Evolutionary conservation across 106 monocot species (phyloP).

Genomic region (Vanilla planifolia): DNA sequence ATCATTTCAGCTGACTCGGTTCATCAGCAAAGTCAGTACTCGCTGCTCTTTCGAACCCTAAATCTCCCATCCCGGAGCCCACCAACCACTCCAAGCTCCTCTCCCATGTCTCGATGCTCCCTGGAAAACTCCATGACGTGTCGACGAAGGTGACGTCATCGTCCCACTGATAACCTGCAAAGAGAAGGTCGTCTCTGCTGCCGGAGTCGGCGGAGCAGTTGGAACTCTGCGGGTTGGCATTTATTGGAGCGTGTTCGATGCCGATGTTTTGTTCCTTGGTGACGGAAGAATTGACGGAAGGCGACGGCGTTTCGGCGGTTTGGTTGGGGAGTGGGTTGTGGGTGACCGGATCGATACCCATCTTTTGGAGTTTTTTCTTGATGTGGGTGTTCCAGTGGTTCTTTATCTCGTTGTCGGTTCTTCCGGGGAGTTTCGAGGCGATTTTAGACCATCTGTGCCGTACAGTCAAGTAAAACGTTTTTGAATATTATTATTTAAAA

Average conservation of each 20-base stretch:
- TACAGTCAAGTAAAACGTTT: not conserved
- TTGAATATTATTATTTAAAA: not conserved
- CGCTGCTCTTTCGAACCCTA: conserved; percentile 13
- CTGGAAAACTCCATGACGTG: conserved; percentile 18
- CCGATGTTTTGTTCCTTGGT: not conserved
- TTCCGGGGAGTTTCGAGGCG: conserved; percentile 65
- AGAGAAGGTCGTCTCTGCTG: not conserved
- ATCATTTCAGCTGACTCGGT: not conserved
- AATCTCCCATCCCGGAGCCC: conserved; percentile 26
- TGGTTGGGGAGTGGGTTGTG: conserved; percentile 29
- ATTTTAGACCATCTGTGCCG: conserved; percentile 75
- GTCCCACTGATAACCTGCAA: conserved; percentile 18
- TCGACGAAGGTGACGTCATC: conserved; percentile 26
- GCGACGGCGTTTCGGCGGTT: conserved; percentile 1
- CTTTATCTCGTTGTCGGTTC: conserved; percentile 88
- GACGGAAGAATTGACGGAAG: not conserved
- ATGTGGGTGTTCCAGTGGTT: conserved; percentile 92
- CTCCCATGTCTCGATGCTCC: conserved; percentile 31
- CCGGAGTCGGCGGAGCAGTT: conserved; percentile 8
- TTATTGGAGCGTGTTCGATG: not conserved
- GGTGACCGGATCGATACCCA: conserved; percentile 12
- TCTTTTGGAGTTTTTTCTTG: conserved; percentile 63
- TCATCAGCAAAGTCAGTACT: not conserved
- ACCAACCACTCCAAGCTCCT: conserved; percentile 48
- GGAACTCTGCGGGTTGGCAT: not conserved